Evolutionary conservation across 768 basidiomycete species (phyloP).

Genomic region (Clathrus columnatus): DNA sequence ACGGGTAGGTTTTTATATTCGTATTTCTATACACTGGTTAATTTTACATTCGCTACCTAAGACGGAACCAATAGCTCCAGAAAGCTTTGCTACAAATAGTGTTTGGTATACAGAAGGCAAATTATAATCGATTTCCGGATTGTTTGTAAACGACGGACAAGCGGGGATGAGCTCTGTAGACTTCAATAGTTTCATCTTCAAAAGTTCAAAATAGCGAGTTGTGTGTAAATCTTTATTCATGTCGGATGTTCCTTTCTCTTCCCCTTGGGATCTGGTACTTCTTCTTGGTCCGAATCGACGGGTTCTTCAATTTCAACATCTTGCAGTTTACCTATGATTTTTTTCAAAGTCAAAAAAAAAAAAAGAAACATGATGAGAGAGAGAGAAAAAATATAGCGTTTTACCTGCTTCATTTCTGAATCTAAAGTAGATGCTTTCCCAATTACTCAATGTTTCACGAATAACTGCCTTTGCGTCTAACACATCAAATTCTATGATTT

Average conservation of each 20-base stretch:
- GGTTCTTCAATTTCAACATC: slow-evolving; percentile 55
- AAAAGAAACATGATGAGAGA: not conserved
- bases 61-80: slow-evolving; percentile 61
- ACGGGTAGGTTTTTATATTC: slow-evolving; percentile 49
- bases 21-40: not conserved
- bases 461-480: slow-evolving; percentile 39
- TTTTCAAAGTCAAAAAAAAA: not conserved
- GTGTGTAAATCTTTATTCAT: not conserved
- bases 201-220: too few species aligned
- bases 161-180: too few species aligned
- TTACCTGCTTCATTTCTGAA: slow-evolving; percentile 58
- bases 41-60: slow-evolving; percentile 21
- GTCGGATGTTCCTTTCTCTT: slow-evolving; percentile 49
- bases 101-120: slow-evolving; percentile 62
- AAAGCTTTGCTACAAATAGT: slow-evolving; percentile 63
- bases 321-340: slow-evolving; percentile 41
- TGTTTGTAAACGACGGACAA: too few species aligned
- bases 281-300: slow-evolving; percentile 52
- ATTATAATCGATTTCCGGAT: slow-evolving; percentile 23
- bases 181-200: too few species aligned
- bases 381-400: slow-evolving; percentile 26
- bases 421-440: slow-evolving; percentile 62
- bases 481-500: slow-evolving; percentile 42
- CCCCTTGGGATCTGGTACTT: slow-evolving; percentile 34
- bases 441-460: slow-evolving; percentile 46